A percentile compares a stretch with the other conserved stretches of the same genome.
phyloP scores from a whole-genome alignment of 345 rosid genomes.

The Viola odorata region DNA sequence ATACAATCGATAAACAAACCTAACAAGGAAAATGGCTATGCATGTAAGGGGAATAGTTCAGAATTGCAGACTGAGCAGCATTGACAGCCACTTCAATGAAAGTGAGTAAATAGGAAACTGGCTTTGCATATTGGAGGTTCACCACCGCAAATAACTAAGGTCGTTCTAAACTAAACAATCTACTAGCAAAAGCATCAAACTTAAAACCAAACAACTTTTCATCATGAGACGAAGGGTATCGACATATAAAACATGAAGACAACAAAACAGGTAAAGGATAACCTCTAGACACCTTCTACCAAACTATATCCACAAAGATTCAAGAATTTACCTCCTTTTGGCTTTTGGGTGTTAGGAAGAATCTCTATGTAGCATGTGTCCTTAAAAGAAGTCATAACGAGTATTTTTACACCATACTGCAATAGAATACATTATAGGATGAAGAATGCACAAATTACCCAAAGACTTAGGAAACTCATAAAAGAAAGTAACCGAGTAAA shows the following conservation, averaged over 20 bases:
- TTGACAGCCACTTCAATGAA: too few species aligned
- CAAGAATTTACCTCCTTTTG: conserved; percentile 52
- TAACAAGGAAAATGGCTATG: background rate
- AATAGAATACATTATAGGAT: conserved; percentile 7
- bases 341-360: conserved; percentile 56
- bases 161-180: too few species aligned
- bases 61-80: too few species aligned
- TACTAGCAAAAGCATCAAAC: background rate
- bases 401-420: conserved; percentile 72
- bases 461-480: background rate
- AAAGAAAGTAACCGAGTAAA: background rate
- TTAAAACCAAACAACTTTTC: background rate
- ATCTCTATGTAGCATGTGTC: conserved; percentile 87
- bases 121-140: too few species aligned
- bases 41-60: background rate
- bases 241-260: background rate
- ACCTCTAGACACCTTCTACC: background rate
- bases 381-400: conserved; percentile 81
- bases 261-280: background rate
- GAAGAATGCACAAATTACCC: conserved; percentile 1
- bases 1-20: background rate
- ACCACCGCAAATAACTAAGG: too few species aligned
- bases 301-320: conserved; percentile 3
- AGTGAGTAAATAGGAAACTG: too few species aligned
- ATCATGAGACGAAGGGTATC: background rate